These are phyloP conservation scores for sweet orange (Citrus sinensis) DNA, from an alignment of 345 rosid genomes.

Conservation along the genomic window DNA sequence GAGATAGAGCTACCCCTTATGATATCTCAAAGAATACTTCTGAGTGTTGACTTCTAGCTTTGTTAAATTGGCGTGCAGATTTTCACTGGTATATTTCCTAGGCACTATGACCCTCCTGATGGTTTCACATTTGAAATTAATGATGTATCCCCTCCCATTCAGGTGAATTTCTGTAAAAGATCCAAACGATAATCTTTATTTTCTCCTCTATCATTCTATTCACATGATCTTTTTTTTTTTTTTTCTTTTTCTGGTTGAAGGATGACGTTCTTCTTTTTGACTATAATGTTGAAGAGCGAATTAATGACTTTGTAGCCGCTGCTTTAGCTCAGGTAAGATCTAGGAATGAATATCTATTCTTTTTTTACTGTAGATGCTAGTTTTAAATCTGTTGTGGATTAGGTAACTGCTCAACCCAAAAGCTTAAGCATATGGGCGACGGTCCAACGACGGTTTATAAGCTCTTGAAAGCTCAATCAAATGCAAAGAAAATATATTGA, in stretches of 20 bases:
- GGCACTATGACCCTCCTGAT: slow-evolving; percentile 93
- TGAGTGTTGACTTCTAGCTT: not conserved
- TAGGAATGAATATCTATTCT: slow-evolving; percentile 1
- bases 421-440: not conserved
- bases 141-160: slow-evolving; percentile 84
- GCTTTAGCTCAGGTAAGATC: slow-evolving; percentile 68
- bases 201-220: slow-evolving; percentile 16
- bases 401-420: not conserved
- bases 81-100: slow-evolving; percentile 88
- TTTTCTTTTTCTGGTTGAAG: slow-evolving; percentile 28
- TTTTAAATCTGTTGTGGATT: not conserved
- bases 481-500: not conserved
- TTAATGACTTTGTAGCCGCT: slow-evolving; percentile 81
- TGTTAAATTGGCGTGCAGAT: slow-evolving; percentile 41
- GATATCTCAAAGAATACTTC: not conserved
- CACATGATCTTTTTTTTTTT: slow-evolving; percentile 18
- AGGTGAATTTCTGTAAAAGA: slow-evolving; percentile 43
- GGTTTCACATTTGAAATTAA: slow-evolving; percentile 84
- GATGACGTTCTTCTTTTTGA: slow-evolving; percentile 80
- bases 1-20: not conserved
- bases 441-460: not conserved
- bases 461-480: not conserved
- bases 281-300: slow-evolving; percentile 89
- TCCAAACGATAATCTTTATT: slow-evolving; percentile 7
- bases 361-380: not conserved